Base-by-base conservation (phyloP, 768 basidiomycete genomes). In the Tephrocybe sp. region DNA sequence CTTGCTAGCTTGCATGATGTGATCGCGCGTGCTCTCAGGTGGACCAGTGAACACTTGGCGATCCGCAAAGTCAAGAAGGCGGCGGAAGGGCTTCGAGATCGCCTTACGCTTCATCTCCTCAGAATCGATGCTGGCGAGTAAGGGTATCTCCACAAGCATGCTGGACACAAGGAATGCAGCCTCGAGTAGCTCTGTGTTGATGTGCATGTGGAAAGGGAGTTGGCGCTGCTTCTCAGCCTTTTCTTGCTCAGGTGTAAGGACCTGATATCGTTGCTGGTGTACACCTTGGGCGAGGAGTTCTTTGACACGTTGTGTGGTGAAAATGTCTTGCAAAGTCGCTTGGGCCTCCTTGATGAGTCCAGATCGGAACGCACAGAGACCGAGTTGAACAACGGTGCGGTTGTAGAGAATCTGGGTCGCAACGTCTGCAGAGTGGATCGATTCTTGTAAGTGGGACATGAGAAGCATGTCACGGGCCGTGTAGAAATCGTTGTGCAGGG, bases 141-240 rank as follows among this genome's bases (percentile, higher is more conserved):
- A 71, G 2, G 97, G 97, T 15, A 99, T 94, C 71, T 98, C 97
- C 31, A 97, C 88, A 30, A 99, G 79, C 97, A 99, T 99, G 71
- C 94, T 97, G 13, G 92, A 94, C 15, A 97, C 94, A 36, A 99
- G 78, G 76, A 98, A 99, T 1, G 93, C 97, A 16, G 94, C 94
- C 68, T 98, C 97, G 47, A 98, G 75, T 8, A 99, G 77, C 69
- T 98, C 97, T 12, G 97, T 92, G 73, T 98, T 99, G 70, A 98
- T 94, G 69, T 99, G 97, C 88, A 98, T 90, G 69, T 99, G 97
- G 86, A 98, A 99, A 23, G 97, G 97, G 19, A 99, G 78, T 60
- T 97, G 92, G 27, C 97, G 82, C 57, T 93, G 87, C 57, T 94
- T 91, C 67, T 99, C 97, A 2, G 94, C 85, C 63, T 94, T 90